A percentile compares a stretch with the other conserved stretches of the same genome.
Conservation (phyloP, 2,329 filamentous ascomycete species). For the Ustulina deusta region DNA sequence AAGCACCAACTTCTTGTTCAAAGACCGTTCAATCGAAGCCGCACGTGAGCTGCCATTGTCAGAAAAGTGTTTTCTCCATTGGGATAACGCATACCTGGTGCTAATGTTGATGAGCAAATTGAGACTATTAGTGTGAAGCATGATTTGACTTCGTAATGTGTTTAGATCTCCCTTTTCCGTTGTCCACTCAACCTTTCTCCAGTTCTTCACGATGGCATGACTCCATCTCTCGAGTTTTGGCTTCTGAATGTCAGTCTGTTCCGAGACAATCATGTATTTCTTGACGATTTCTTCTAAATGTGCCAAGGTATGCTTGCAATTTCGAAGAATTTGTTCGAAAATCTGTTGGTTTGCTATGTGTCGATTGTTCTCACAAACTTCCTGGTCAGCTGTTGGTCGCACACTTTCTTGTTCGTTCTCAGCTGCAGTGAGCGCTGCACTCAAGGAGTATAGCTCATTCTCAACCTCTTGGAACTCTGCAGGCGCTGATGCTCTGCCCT, state of each 20-base stretch:
- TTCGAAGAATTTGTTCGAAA: conserved; percentile 36
- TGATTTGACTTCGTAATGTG: conserved; percentile 42
- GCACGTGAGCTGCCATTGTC: conserved; percentile 32
- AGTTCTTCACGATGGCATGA: conserved; percentile 44
- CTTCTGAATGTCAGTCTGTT: conserved; percentile 19
- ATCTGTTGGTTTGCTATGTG: conserved; percentile 19
- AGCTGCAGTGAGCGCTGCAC: conserved; percentile 45
- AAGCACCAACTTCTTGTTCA: conserved; percentile 32
- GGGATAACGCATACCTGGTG: conserved; percentile 27
- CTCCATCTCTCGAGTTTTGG: conserved; percentile 41
- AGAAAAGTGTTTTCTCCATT: background rate
- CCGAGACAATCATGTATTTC: conserved; percentile 40
- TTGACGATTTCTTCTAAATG: conserved; percentile 43
- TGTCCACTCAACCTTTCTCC: conserved; percentile 50
- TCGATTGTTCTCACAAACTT: background rate
- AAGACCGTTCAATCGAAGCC: conserved; percentile 28
- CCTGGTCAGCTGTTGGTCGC: background rate
- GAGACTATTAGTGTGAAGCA: conserved; percentile 45
- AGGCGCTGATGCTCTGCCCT: conserved; percentile 49
- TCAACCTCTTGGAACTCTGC: conserved; percentile 50
- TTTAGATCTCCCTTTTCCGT: conserved; percentile 47
- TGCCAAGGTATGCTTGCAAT: conserved; percentile 38
- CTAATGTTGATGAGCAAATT: conserved; percentile 44
- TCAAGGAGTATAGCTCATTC: conserved; percentile 49
- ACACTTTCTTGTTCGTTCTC: conserved; percentile 20